These are phyloP conservation scores for Dryas integrifolia DNA, from an alignment of 331 rosid genomes.

Conservation along the genomic window DNA sequence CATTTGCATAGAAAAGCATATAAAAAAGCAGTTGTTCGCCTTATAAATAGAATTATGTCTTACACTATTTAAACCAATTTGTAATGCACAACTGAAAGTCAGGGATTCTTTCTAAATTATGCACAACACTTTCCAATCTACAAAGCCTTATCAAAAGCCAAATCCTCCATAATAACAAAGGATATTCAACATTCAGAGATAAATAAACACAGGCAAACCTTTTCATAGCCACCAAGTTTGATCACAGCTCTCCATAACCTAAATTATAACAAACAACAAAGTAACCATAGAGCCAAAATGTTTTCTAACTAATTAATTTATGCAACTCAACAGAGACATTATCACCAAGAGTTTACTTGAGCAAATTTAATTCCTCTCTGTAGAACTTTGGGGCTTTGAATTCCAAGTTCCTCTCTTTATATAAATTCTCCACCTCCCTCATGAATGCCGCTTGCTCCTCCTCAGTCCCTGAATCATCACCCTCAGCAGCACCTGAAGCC, in stretches of 20 bases:
- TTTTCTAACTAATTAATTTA: background rate
- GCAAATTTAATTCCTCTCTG: slow-evolving; percentile 32
- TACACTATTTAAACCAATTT: background rate
- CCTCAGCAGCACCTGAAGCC: slow-evolving; percentile 16
- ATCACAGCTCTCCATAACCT: slow-evolving; percentile 35
- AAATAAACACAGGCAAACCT: slow-evolving; percentile 13
- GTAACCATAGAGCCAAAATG: background rate
- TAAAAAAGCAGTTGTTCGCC: background rate
- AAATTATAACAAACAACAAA: slow-evolving; percentile 9
- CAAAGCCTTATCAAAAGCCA: background rate
- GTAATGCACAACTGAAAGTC: background rate
- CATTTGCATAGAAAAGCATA: background rate
- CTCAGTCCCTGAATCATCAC: slow-evolving; percentile 23
- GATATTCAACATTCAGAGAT: slow-evolving; percentile 7
- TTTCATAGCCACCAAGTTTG: slow-evolving; percentile 30
- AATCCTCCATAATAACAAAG: background rate
- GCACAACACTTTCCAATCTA: background rate
- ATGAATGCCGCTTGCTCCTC: slow-evolving; percentile 24
- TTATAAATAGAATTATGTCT: background rate
- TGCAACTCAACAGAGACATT: slow-evolving; percentile 3
- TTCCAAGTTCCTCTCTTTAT: slow-evolving; percentile 23
- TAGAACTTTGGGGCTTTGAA: slow-evolving; percentile 29
- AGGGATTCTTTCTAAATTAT: background rate
- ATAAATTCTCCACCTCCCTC: slow-evolving; percentile 22
- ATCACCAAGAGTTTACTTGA: slow-evolving; percentile 27